phyloP scores from a whole-genome alignment of 129 eudicot species.

The Oenanthe sinensis region DNA sequence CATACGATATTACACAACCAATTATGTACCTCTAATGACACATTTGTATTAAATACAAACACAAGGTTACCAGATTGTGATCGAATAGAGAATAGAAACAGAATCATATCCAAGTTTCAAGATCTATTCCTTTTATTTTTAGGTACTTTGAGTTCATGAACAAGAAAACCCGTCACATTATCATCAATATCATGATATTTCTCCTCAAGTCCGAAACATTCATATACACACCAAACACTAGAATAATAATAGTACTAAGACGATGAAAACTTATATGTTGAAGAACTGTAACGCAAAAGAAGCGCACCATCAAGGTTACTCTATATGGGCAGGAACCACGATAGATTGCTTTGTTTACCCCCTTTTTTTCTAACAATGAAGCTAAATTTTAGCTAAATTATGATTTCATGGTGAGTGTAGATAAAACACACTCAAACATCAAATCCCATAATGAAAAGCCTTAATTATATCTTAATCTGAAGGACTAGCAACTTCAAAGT shows the following conservation, averaged over 20 bases:
- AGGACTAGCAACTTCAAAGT: not conserved
- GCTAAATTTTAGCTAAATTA: not conserved
- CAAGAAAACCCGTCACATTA: not conserved
- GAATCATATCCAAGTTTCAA: not conserved
- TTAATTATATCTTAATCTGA: not conserved
- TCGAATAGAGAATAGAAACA: no score
- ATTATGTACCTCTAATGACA: not conserved
- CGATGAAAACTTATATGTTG: no score
- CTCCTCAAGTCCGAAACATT: not conserved
- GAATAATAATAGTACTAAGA: not conserved
- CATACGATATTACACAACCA: no score
- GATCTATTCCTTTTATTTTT: not conserved
- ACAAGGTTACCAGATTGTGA: not conserved
- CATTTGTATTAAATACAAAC: not conserved
- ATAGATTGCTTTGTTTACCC: not conserved
- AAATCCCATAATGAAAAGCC: not conserved
- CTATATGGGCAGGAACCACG: not conserved
- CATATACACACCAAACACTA: not conserved
- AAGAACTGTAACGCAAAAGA: no score
- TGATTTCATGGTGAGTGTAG: no score
- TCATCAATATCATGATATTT: not conserved
- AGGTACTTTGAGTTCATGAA: not conserved
- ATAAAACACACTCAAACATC: not conserved
- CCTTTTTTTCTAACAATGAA: not conserved
- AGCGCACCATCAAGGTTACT: not conserved